These are phyloP conservation scores for Emergomyces pasteurianus DNA, from an alignment of 2,329 filamentous ascomycete genomes.

Conservation along the genomic window DNA sequence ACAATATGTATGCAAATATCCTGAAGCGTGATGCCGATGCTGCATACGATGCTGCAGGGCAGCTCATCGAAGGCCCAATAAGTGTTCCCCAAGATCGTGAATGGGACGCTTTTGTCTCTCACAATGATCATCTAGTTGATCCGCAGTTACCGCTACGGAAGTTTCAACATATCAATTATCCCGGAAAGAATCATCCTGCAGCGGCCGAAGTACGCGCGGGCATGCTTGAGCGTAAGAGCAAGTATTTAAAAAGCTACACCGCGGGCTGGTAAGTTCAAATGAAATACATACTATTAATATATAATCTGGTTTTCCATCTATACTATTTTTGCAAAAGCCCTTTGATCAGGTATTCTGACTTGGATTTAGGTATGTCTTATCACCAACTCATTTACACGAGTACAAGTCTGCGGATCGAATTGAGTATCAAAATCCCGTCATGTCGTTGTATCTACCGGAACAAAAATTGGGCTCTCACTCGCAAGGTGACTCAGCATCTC, in stretches of 20 bases:
- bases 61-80: slow-evolving; percentile 71
- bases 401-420: slow-evolving; percentile 97
- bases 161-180: slow-evolving; percentile 76
- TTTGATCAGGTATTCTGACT: not conserved
- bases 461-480: slow-evolving; percentile 94
- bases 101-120: slow-evolving; percentile 71
- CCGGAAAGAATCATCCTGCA: slow-evolving; percentile 74
- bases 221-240: slow-evolving; percentile 93
- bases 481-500: slow-evolving; percentile 66
- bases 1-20: slow-evolving; percentile 85
- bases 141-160: slow-evolving; percentile 67
- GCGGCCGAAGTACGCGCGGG: slow-evolving; percentile 78
- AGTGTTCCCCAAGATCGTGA: slow-evolving; percentile 91
- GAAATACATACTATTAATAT: not conserved
- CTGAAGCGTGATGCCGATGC: slow-evolving; percentile 83
- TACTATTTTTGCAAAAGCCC: not conserved
- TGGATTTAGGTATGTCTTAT: slow-evolving; percentile 69
- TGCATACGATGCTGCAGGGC: slow-evolving; percentile 63
- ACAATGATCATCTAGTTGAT: slow-evolving; percentile 77
- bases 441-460: slow-evolving; percentile 90
- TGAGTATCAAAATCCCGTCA: slow-evolving; percentile 69
- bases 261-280: slow-evolving; percentile 64
- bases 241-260: slow-evolving; percentile 95
- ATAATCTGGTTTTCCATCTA: not conserved
- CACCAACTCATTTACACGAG: slow-evolving; percentile 92